These are phyloP conservation scores for Agrocybe praecox DNA, from an alignment of 768 basidiomycete species.

Conservation along the genomic window DNA sequence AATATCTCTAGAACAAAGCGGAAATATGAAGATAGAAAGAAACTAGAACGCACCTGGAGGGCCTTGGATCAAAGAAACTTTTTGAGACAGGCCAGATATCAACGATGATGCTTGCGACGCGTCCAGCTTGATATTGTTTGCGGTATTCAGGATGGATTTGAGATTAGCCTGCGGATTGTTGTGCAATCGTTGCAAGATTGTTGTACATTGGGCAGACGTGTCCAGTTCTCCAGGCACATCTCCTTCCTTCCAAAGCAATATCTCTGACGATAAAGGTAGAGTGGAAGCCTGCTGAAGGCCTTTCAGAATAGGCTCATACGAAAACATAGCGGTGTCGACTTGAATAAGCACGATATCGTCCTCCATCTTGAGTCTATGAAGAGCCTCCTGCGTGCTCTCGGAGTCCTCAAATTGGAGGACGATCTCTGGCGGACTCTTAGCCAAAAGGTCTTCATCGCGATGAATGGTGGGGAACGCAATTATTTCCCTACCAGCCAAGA, in stretches of 20 bases:
- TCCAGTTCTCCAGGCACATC: constrained; percentile 2
- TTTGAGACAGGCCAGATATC: constrained; percentile 55
- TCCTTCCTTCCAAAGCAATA: constrained; percentile 54
- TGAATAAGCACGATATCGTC: constrained; percentile 48
- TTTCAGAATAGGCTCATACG: constrained; percentile 64
- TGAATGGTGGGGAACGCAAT: constrained; percentile 55
- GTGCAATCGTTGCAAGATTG: constrained; percentile 27
- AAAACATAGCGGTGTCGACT: constrained; percentile 62
- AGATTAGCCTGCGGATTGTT: constrained; percentile 42
- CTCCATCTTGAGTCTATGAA: constrained; percentile 40
- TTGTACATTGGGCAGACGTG: constrained; percentile 4
- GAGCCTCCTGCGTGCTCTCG: constrained; percentile 34
- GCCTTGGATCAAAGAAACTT: constrained; percentile 66
- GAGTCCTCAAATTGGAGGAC: constrained; percentile 55
- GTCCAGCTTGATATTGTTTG: constrained; percentile 51
- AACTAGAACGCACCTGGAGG: constrained; percentile 60
- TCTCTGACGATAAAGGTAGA: constrained; percentile 51
- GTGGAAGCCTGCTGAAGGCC: constrained; percentile 48
- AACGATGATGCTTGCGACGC: constrained; percentile 49
- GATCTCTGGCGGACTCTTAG: constrained; percentile 48
- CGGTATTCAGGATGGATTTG: constrained; percentile 33
- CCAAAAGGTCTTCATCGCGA: constrained; percentile 56
- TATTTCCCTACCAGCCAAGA: constrained; percentile 49
- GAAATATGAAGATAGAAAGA: too few relatives aligned
- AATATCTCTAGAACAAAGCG: too few relatives aligned